Evolutionary conservation across 1,284 basidiomycete species (phyloP), one percentile per base, ranked within the genome.

Genomic region (Pascua guehoae): DNA sequence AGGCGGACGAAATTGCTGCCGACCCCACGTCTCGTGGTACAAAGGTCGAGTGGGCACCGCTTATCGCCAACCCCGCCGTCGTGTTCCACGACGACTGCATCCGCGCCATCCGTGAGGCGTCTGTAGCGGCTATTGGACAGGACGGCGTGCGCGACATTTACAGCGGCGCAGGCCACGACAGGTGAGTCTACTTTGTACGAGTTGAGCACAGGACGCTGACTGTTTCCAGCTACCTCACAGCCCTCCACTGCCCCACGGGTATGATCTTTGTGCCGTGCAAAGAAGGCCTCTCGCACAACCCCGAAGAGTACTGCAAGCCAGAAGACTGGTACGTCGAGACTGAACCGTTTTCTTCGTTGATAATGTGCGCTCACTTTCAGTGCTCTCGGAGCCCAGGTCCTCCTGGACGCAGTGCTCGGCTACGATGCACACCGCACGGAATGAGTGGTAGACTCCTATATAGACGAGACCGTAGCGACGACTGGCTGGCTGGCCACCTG

Each of bases 231-330:
- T 32, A 32, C 57, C 47, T 55, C 37, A 64, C 64, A 2, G 42
- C 62, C 12, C 43, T 38, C n/a, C 54, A 46, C 50, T 48, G 53
- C 46, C 68, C 66, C 32, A 66, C 68, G 2, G 63, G 63, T 38
- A 70, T 71, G 68, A 63, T 71, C 49, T 70, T 71, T 45, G 61
- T 71, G 41, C 61, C 63, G 5, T 70, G 68, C 55, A 59, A 62
- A 17, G 67, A 64, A 45, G 69, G 69, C 2, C 53, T 71, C 8
- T 62, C 60, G 1, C 69, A 71, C 60, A 65, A 70, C 57, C 63
- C 66, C 8, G 58, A 55, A 15, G 69, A 71, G 46, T 71, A 58
- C 53, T 60, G 63, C 8, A 54, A 61, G 12, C 56, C 63, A n/a
- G 66, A 68, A 47, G 61, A 68, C 60, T 58, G 54, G 24, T 32